These are phyloP conservation scores for Gamsiella multidivaricata DNA, from an alignment of 192 early-diverging fungal species.

Conservation along the genomic window DNA sequence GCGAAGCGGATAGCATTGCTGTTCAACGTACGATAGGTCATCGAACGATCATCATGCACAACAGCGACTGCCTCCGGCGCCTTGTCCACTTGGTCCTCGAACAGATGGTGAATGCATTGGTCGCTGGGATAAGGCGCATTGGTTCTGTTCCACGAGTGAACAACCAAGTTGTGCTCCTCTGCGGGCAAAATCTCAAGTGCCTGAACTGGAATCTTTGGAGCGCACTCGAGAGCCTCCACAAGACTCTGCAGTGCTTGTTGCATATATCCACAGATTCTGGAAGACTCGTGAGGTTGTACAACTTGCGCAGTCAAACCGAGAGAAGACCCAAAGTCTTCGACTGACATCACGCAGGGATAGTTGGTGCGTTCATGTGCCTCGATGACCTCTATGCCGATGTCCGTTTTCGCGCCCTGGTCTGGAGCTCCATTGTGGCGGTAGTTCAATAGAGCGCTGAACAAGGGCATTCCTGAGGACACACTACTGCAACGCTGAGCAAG, in stretches of 20 bases:
- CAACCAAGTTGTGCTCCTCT: neutral
- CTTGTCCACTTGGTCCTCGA: slow-evolving; percentile 2
- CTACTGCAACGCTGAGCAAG: slow-evolving; percentile 14
- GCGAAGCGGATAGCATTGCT: neutral
- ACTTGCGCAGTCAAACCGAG: slow-evolving; percentile 6
- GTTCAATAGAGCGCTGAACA: slow-evolving; percentile 13
- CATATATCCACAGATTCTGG: slow-evolving; percentile 12
- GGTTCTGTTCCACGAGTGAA: neutral
- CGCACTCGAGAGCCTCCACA: neutral
- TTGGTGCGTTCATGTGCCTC: neutral
- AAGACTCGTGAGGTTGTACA: neutral
- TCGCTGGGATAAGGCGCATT: neutral
- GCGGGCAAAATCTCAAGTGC: neutral
- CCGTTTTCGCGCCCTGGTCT: too few relatives aligned
- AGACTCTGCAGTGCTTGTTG: neutral
- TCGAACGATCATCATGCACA: neutral
- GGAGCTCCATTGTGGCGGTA: neutral
- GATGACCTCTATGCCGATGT: neutral
- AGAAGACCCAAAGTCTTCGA: slow-evolving; percentile 13
- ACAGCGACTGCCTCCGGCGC: slow-evolving; percentile 2
- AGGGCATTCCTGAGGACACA: neutral
- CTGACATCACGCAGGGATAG: slow-evolving; percentile 5
- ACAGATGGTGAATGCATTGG: slow-evolving; percentile 3
- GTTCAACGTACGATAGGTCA: neutral
- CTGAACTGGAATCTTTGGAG: neutral